phyloP scores from a whole-genome alignment of 2,329 filamentous ascomycete genomes.

The Graphilbum sp. region DNA sequence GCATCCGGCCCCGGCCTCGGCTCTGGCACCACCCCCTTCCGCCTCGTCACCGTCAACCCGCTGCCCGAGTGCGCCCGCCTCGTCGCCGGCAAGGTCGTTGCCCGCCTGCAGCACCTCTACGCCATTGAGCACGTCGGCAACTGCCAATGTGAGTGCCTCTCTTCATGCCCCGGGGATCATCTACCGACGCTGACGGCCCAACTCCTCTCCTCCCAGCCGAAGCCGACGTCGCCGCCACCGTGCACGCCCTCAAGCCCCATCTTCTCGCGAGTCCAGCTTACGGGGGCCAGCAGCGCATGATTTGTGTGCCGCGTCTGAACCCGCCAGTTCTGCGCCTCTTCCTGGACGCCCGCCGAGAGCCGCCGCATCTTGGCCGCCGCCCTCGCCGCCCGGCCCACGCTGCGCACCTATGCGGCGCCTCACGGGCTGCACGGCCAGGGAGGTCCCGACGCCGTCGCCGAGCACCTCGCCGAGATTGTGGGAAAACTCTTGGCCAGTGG shows the following conservation, averaged over 20 bases:
- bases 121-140: conserved; percentile 47
- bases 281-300: too few species aligned
- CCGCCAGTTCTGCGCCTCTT: conserved; percentile 4
- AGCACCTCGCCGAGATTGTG: conserved; percentile 1
- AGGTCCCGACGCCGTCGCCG: conserved; percentile 1
- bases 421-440: conserved; percentile 2
- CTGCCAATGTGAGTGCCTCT: conserved; percentile 39
- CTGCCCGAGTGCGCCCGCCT: conserved; percentile 46
- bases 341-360: conserved; percentile 4
- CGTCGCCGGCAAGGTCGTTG: conserved; percentile 43
- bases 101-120: conserved; percentile 45
- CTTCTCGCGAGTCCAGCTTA: conserved; percentile 3
- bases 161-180: too few species aligned
- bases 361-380: conserved; percentile 1
- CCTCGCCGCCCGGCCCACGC: not conserved
- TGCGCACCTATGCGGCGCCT: conserved; percentile 2
- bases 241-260: conserved; percentile 2
- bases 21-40: conserved; percentile 26
- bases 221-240: not conserved
- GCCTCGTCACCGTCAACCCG: conserved; percentile 52
- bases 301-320: not conserved
- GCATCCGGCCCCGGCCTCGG: too few species aligned
- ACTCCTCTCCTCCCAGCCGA: not conserved
- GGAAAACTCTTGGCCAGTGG: not conserved
- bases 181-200: too few species aligned